Conservation (phyloP, 495 filamentous ascomycete genomes). For the Lasiosphaeria ovina region DNA sequence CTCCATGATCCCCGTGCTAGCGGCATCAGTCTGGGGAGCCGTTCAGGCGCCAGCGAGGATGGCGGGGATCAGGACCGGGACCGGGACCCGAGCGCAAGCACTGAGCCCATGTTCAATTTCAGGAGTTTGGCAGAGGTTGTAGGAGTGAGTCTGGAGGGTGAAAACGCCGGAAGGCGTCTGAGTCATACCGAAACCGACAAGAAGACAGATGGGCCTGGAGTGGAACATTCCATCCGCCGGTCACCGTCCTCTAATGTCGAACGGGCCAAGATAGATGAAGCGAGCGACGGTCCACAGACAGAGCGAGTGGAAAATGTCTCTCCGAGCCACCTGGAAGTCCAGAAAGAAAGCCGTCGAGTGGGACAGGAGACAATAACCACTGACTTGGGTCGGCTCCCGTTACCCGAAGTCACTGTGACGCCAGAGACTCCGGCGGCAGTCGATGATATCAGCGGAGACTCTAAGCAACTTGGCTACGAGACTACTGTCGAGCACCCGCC, state of each 20-base stretch:
- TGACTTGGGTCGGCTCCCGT: conserved; percentile 5
- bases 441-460: conserved; percentile 27
- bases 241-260: too few relatives aligned
- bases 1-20: conserved; percentile 49
- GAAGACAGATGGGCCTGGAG: conserved; percentile 7
- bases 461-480: conserved; percentile 40
- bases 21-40: conserved; percentile 39
- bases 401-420: conserved; percentile 39
- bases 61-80: conserved; percentile 40
- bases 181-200: conserved; percentile 28
- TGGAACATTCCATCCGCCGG: too few relatives aligned
- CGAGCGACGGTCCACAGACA: conserved; percentile 1
- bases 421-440: conserved; percentile 37
- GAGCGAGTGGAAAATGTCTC: conserved; percentile 12
- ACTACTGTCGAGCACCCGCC: conserved; percentile 27
- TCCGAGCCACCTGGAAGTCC: neutral
- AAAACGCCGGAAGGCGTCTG: conserved; percentile 30
- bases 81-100: conserved; percentile 50
- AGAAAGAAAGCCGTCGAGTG: neutral
- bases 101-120: conserved; percentile 89
- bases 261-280: conserved; percentile 8
- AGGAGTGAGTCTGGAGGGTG: conserved; percentile 51
- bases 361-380: neutral
- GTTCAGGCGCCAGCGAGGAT: conserved; percentile 36
- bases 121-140: conserved; percentile 84